A percentile compares a stretch with the other conserved stretches of the same genome.
Conservation (phyloP, 179 eudicot genomes). For the Gypsophila paniculata region DNA sequence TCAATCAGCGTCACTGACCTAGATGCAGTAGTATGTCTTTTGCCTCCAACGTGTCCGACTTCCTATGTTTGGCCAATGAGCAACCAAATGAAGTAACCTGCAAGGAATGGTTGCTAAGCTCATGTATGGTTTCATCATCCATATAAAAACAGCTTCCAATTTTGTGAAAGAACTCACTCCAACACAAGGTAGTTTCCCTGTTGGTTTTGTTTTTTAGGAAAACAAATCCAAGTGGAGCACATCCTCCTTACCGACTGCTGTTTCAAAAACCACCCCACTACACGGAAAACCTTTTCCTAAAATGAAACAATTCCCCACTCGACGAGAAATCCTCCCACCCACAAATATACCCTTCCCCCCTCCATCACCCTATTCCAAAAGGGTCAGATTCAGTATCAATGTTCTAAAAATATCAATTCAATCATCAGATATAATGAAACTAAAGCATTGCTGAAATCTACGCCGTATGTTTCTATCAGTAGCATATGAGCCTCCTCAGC, state of each 20-base stretch:
- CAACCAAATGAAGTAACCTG: conserved; percentile 90
- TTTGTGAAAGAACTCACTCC: not conserved
- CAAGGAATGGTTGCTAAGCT: not conserved
- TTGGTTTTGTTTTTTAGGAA: too few species aligned
- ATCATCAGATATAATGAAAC: not conserved
- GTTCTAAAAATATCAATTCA: not conserved
- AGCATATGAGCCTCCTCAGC: not conserved
- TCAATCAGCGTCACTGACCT: conserved; percentile 45
- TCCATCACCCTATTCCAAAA: not conserved
- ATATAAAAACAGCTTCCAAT: not conserved
- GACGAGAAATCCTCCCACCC: too few species aligned
- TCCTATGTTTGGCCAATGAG: conserved; percentile 92
- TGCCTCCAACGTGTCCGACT: conserved; percentile 81
- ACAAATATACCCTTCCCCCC: not conserved
- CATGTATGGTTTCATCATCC: not conserved
- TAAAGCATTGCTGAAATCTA: conserved; percentile 1
- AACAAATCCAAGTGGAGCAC: too few species aligned
- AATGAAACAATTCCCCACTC: too few species aligned
- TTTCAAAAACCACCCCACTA: too few species aligned
- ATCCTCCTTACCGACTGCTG: too few species aligned
- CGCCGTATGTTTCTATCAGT: not conserved
- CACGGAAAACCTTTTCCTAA: too few species aligned
- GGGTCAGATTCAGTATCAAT: not conserved
- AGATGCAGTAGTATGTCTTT: conserved; percentile 89
- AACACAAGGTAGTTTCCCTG: not conserved